Evolutionary conservation across 2,329 filamentous ascomycete species (phyloP).

Genomic region (Fusarium sp.): DNA sequence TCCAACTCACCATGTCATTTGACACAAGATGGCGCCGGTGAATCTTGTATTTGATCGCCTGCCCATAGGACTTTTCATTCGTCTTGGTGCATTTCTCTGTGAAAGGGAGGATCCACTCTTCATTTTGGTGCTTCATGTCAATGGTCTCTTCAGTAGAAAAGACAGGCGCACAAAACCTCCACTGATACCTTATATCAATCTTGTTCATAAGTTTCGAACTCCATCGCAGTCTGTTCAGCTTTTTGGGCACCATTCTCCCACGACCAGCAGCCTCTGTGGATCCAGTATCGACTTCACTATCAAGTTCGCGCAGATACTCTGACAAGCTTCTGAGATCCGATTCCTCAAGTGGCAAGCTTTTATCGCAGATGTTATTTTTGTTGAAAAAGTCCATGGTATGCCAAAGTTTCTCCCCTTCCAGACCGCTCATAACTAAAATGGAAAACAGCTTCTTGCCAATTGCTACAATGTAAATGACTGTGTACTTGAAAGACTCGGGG

Average conservation of each 20-base stretch:
- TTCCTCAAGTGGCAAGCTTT: not conserved
- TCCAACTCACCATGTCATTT: not conserved
- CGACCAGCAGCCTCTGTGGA: accelerated
- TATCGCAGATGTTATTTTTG: not conserved
- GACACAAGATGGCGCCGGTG: not conserved
- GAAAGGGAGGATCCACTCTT: not conserved
- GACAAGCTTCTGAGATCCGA: not conserved
- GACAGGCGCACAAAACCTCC: not conserved
- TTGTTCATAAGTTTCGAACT: too few relatives aligned
- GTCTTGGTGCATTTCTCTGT: not conserved
- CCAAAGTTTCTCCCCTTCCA: not conserved
- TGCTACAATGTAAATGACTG: not conserved
- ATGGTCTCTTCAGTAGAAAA: not conserved
- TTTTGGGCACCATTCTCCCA: too few relatives aligned
- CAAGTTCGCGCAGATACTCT: not conserved
- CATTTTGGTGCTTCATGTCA: accelerated
- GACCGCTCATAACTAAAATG: not conserved
- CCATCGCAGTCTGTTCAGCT: too few relatives aligned
- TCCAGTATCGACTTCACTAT: not conserved
- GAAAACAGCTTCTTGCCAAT: not conserved
- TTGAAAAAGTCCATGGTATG: not conserved
- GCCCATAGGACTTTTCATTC: too few relatives aligned
- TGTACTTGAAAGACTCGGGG: too few relatives aligned
- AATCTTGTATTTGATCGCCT: not conserved
- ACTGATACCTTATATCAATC: not conserved